These are phyloP conservation scores for Clavispora carvajalis DNA, from an alignment of 805 yeast species.

Conservation along the genomic window DNA sequence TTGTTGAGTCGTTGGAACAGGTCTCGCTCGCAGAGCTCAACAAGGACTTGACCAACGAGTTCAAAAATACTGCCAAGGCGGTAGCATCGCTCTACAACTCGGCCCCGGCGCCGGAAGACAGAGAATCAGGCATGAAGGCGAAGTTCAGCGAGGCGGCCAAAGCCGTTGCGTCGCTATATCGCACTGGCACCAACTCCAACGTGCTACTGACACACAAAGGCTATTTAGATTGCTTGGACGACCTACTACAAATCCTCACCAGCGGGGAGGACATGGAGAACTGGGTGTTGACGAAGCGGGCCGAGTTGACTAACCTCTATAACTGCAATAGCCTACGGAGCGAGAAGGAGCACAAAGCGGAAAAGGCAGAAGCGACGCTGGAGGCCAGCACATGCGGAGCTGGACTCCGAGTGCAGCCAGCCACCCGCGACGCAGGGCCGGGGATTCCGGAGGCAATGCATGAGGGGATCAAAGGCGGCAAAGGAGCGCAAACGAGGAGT, in stretches of 20 bases:
- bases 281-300: constrained; percentile 46
- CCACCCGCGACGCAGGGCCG: too few relatives aligned
- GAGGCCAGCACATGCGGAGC: neutral
- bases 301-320: constrained; percentile 31
- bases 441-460: too few relatives aligned
- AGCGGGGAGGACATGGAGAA: constrained; percentile 44
- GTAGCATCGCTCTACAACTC: constrained; percentile 49
- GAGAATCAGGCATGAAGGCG: neutral
- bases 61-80: constrained; percentile 66
- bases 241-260: constrained; percentile 40
- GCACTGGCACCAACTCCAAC: constrained; percentile 52
- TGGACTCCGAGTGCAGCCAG: too few relatives aligned
- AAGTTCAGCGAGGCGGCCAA: constrained; percentile 40
- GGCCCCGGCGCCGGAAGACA: neutral
- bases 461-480: too few relatives aligned
- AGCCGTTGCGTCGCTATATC: constrained; percentile 47
- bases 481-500: too few relatives aligned
- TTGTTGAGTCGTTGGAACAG: constrained; percentile 44
- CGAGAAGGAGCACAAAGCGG: too few relatives aligned
- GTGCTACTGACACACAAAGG: constrained; percentile 49
- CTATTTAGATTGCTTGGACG: constrained; percentile 57
- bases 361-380: neutral
- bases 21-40: constrained; percentile 44
- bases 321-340: neutral
- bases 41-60: constrained; percentile 54